Conservation (phyloP, 2,329 filamentous ascomycete species). For the Aotearoamyces nothofagi region DNA sequence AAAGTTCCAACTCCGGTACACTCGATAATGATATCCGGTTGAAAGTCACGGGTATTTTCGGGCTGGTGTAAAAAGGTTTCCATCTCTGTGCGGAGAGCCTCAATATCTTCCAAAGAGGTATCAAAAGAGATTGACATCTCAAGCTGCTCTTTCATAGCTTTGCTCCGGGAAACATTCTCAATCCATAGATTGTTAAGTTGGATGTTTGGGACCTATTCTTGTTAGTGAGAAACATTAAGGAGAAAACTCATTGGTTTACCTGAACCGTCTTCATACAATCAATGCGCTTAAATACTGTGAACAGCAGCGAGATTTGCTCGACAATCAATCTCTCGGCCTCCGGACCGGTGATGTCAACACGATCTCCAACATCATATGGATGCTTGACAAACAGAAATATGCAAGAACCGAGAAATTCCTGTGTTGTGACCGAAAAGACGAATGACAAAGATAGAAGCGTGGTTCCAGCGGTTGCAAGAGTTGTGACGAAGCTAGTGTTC, state of each 20-base stretch:
- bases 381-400: conserved; percentile 99
- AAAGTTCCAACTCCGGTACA: conserved; percentile 68
- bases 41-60: conserved; percentile 85
- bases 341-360: conserved; percentile 58
- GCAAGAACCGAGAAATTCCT: conserved; percentile 94
- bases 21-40: conserved; percentile 65
- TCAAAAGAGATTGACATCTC: conserved; percentile 71
- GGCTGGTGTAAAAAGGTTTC: conserved; percentile 67
- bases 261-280: conserved; percentile 63
- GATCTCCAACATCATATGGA: conserved; percentile 89
- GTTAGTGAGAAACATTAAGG: background rate
- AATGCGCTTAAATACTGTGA: conserved; percentile 79
- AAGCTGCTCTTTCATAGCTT: conserved; percentile 75
- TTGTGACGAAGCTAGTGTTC: conserved; percentile 71
- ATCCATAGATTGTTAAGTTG: conserved; percentile 86
- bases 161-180: conserved; percentile 83
- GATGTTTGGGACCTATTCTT: conserved; percentile 70
- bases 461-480: conserved; percentile 79
- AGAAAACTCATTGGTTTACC: conserved; percentile 15
- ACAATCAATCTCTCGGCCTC: conserved; percentile 57
- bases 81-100: conserved; percentile 73
- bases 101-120: conserved; percentile 79
- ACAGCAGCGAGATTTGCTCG: conserved; percentile 87
- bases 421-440: conserved; percentile 79
- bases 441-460: conserved; percentile 92